Base-by-base conservation (phyloP, 1,284 basidiomycete genomes). In the Ceratobasidium sp. region DNA sequence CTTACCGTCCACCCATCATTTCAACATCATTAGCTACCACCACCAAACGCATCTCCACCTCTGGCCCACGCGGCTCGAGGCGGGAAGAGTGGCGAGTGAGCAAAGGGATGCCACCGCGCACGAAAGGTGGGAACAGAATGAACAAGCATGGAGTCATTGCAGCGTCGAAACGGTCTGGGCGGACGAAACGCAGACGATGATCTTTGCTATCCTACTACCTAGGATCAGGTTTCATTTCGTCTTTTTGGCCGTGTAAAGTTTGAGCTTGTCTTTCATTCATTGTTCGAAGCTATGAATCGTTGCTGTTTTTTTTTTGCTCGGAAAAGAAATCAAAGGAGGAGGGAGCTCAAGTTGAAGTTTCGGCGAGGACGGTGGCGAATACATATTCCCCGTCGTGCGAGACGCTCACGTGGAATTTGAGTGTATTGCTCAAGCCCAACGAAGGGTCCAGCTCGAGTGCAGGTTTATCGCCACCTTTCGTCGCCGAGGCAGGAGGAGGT, bases 381-480 rank as follows among this genome's bases (percentile, higher is more conserved):
- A 94, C 86, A 77, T 94, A 94, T 47, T 93, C 91, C 28, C 92
- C 93, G 77, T 96, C 95, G 77, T 96, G 94, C 76, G 90, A 93
- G 58, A 95, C 85, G 58, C 91, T 94, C 23, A 88, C 85, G 79
- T 92, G 88, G 55, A 90, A 77, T 23, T 77, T 77, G 63, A 83
- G 83, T 46, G 83, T 13, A 1, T 32, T 13, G 75, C 49, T 67
- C 69, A 59, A 13, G 46, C 70, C 28, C 18, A 32, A 14, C 28
- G 44, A n/a, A 16, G 16, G 2, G 41, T 47, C 28, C 41, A 54
- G 41, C 38, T 26, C 9, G 23, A 79, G 70, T 0, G 71, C 54
- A 6, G 79, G 78, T 63, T 79, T 75, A 7, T 78, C 78, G 30
- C 41, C 30, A 30, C 13, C 6, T 5, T 41, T 38, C 9, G 30